Evolutionary conservation across 495 filamentous ascomycete species (phyloP), one percentile per base, ranked within the genome.

Genomic region (Letharia lupina): DNA sequence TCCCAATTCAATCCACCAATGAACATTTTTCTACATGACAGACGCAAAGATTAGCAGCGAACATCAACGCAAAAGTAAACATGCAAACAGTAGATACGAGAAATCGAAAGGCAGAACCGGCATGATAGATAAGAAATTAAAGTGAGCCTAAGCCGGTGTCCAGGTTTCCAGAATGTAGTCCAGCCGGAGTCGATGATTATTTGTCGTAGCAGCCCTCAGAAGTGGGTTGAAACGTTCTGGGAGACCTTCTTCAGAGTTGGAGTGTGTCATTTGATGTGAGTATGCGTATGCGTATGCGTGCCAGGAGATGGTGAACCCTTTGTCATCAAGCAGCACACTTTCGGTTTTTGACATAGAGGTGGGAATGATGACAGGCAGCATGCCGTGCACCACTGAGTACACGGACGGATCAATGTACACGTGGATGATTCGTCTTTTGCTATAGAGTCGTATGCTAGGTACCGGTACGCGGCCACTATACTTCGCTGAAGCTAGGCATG

Each of bases 1-100:
- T 98, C 94, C 94, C 94, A 98, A 75, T 98, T 98, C 69, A 98
- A 80, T 23, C 94, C 94, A 71, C 94, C 94, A 79, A 98, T 98
- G 71, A 98, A 98, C 94, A 98, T 98, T 79, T 98, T 98, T 70
- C 94, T 98, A 75, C 63, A 72, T 62, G 59, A n/a, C 48, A 0
- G 16, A 66, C n/a, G 45, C 37, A 28, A 66, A 16, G 31, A 71
- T 71, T 28, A 70, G 70, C 65, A 60, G 28, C 39, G 63, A 45
- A 48, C 42, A 35, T 15, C 9, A 35, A 2, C 20, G 18, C 10
- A 40, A 39, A 11, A 11, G 47, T 12, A 40, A 23, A 8, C 9
- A 50, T 41, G 4, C 42, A 16, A 40, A 50, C 57, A 23, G 28
- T 41, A 37, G 1, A 16, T 16, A 20, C 7, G n/a, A 63, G 33